These are phyloP conservation scores for Elongisporangium prolatum DNA, from an alignment of 352 stramenopile genomes.

Conservation along the genomic window DNA sequence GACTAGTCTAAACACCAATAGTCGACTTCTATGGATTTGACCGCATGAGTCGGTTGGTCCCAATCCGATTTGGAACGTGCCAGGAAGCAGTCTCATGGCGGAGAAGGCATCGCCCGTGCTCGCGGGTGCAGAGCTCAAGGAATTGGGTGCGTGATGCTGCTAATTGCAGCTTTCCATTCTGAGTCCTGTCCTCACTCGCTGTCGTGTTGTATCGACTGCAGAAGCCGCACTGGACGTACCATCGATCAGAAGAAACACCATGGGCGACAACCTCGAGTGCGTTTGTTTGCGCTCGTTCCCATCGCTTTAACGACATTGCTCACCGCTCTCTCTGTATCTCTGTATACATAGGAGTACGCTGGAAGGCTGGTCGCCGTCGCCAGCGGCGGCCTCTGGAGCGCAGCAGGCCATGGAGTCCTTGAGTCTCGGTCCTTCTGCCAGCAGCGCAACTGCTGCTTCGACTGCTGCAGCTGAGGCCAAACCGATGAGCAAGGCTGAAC, in stretches of 20 bases:
- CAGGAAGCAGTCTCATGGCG: conserved; percentile 17
- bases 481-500: conserved; percentile 54
- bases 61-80: not conserved
- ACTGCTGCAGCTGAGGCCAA: conserved; percentile 19
- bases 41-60: not conserved
- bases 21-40: not conserved
- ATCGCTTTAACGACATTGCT: conserved; percentile 4
- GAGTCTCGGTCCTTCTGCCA: conserved; percentile 29
- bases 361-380: conserved; percentile 63
- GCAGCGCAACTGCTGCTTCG: not conserved
- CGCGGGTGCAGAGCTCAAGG: conserved; percentile 36
- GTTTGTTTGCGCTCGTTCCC: conserved; percentile 4
- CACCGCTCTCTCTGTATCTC: not conserved
- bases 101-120: conserved; percentile 39
- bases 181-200: not conserved
- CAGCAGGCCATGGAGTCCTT: conserved; percentile 45
- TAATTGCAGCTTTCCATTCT: not conserved
- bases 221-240: conserved; percentile 29
- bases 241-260: conserved; percentile 15
- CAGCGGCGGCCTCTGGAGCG: conserved; percentile 2
- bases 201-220: not conserved
- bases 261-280: conserved; percentile 26
- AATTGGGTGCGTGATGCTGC: conserved; percentile 26
- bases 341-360: conserved; percentile 31
- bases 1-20: conserved; percentile 5